Evolutionary conservation across 1,284 basidiomycete species (phyloP).

Genomic region (Apiotrichum akiyoshidainum): DNA sequence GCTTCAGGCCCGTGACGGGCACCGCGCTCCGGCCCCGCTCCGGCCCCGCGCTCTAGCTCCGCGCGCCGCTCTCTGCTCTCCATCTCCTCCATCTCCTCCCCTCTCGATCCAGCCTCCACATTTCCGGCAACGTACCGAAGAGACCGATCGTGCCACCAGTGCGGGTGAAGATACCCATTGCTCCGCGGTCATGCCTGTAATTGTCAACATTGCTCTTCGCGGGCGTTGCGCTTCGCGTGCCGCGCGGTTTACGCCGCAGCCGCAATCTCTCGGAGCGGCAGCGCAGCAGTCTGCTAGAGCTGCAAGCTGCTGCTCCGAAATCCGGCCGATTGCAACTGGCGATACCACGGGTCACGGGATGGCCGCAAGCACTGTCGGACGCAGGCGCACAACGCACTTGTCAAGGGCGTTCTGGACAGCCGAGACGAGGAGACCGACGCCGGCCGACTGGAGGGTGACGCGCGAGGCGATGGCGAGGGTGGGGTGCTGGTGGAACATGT

Average conservation of each 20-base stretch:
- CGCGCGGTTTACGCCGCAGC: no score
- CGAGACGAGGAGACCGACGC: conserved; percentile 72
- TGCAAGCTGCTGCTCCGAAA: background rate
- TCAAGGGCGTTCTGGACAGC: conserved; percentile 80
- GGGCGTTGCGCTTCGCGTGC: no score
- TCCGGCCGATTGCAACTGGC: no score
- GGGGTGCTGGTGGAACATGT: conserved; percentile 41
- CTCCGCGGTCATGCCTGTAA: conserved; percentile 68
- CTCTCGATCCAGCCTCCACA: background rate
- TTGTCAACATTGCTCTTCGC: conserved; percentile 2
- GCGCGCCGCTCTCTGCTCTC: no score
- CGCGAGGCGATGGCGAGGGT: conserved; percentile 54
- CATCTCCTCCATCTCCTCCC: background rate
- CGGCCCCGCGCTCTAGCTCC: no score
- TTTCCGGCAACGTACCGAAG: conserved; percentile 63
- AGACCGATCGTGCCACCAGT: conserved; percentile 75
- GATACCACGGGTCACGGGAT: no score
- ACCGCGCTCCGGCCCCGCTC: no score
- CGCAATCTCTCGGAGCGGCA: no score
- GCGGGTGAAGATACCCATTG: conserved; percentile 77
- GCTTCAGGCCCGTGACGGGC: no score
- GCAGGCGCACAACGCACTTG: conserved; percentile 39
- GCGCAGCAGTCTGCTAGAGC: background rate
- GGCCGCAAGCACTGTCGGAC: no score
- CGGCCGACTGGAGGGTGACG: conserved; percentile 66